Evolutionary conservation across 306 rosid genomes (phyloP).

Genomic region (Trifolium pratense): DNA sequence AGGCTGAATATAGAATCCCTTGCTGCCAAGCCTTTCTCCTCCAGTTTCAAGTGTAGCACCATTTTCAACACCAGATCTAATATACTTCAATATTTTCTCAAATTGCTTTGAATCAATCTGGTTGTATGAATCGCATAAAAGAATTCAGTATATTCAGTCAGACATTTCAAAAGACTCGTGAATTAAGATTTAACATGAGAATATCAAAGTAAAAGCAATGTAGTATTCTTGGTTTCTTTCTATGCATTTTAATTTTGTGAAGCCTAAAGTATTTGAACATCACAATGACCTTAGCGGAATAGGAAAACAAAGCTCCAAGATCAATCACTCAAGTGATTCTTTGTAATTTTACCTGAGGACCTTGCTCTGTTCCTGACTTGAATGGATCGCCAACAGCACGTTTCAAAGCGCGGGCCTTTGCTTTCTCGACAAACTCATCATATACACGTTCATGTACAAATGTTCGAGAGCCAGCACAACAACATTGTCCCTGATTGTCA

Average conservation of each 20-base stretch:
- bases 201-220: conserved; percentile 20
- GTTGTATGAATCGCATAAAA: conserved; percentile 36
- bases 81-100: conserved; percentile 73
- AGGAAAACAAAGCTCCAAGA: conserved; percentile 11
- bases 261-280: conserved; percentile 16
- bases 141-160: conserved; percentile 26
- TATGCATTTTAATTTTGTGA: conserved; percentile 3
- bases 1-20: conserved; percentile 83
- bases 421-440: conserved; percentile 84
- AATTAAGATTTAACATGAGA: conserved; percentile 7
- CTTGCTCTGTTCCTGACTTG: conserved; percentile 82
- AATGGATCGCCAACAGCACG: conserved; percentile 94
- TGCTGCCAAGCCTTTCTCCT: conserved; percentile 74
- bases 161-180: conserved; percentile 1
- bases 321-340: conserved; percentile 7
- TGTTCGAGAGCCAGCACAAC: conserved; percentile 95
- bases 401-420: conserved; percentile 75
- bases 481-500: conserved; percentile 85
- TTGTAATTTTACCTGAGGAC: conserved; percentile 83
- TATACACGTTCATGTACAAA: conserved; percentile 80
- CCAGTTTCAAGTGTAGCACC: conserved; percentile 93
- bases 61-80: conserved; percentile 66
- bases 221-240: conserved; percentile 33
- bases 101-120: conserved; percentile 83
- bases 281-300: not conserved